Evolutionary conservation across 208 protist genomes (phyloP).

Genomic region (Crithidia mellificae): DNA sequence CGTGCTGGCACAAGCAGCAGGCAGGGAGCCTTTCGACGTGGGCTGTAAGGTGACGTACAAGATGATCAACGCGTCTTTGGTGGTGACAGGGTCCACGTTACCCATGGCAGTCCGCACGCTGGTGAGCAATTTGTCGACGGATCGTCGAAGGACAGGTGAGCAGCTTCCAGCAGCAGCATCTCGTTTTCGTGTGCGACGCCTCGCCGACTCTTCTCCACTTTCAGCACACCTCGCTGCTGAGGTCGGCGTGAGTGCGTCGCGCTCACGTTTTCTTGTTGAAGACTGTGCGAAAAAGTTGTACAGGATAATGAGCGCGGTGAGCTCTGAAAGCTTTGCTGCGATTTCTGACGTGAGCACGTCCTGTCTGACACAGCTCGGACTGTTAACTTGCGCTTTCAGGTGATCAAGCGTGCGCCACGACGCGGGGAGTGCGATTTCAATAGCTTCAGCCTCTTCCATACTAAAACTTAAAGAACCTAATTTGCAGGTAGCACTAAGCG

Average conservation of each 20-base stretch:
- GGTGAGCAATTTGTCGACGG: background rate
- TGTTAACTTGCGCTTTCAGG: constrained; percentile 10
- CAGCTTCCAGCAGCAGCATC: background rate
- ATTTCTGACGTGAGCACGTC: background rate
- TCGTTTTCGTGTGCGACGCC: background rate
- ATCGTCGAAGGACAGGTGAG: background rate
- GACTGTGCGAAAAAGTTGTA: constrained; percentile 11
- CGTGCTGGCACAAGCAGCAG: background rate
- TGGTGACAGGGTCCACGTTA: background rate
- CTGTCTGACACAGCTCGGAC: background rate
- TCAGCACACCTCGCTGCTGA: background rate
- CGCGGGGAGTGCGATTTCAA: background rate
- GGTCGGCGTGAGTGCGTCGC: no score
- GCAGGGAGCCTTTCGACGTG: background rate
- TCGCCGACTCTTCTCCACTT: background rate
- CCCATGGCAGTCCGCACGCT: constrained; percentile 4
- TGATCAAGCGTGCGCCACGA: constrained; percentile 22
- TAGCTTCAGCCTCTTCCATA: background rate
- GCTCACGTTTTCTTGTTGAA: background rate
- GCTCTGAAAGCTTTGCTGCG: background rate
- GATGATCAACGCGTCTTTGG: background rate
- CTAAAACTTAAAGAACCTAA: no score
- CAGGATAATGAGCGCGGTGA: constrained; percentile 3
- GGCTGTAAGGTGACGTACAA: background rate
- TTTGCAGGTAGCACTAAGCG: background rate